These are phyloP conservation scores for Vitis cinerea DNA, from an alignment of 164 flowering plant genomes.

Conservation along the genomic window DNA sequence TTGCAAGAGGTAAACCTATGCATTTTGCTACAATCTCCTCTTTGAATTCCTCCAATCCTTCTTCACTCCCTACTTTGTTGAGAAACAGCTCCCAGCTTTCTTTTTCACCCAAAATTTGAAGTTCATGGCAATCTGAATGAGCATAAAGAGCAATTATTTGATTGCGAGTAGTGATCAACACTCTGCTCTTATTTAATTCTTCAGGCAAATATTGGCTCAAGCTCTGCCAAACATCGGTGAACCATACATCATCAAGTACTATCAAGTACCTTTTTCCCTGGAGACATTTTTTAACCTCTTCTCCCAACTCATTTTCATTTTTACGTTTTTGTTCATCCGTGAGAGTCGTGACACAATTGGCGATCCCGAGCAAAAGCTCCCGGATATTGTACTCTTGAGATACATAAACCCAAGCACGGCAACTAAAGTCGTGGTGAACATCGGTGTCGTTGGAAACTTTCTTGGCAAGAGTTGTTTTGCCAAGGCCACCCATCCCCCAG, in stretches of 20 bases:
- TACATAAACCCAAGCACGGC: too few species aligned
- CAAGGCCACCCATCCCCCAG: not conserved
- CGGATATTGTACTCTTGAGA: not conserved
- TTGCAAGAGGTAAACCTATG: too few species aligned
- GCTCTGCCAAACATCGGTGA: not conserved
- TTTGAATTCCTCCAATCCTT: too few species aligned
- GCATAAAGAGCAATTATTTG: not conserved
- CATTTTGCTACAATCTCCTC: too few species aligned
- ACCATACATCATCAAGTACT: not conserved
- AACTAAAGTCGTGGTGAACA: too few species aligned
- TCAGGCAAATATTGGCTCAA: not conserved
- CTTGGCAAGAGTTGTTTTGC: not conserved
- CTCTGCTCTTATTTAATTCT: not conserved
- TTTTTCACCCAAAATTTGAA: not conserved
- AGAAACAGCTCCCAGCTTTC: not conserved
- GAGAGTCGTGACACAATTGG: too few species aligned
- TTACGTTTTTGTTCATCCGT: too few species aligned
- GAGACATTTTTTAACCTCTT: not conserved
- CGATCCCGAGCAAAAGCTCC: not conserved
- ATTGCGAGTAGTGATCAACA: not conserved
- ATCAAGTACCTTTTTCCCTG: not conserved
- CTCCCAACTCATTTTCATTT: not conserved
- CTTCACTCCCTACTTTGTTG: not conserved
- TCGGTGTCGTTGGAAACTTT: too few species aligned
- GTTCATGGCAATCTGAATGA: not conserved